phyloP scores from a whole-genome alignment of 345 rosid species.

The Dipteronia dyeriana region DNA sequence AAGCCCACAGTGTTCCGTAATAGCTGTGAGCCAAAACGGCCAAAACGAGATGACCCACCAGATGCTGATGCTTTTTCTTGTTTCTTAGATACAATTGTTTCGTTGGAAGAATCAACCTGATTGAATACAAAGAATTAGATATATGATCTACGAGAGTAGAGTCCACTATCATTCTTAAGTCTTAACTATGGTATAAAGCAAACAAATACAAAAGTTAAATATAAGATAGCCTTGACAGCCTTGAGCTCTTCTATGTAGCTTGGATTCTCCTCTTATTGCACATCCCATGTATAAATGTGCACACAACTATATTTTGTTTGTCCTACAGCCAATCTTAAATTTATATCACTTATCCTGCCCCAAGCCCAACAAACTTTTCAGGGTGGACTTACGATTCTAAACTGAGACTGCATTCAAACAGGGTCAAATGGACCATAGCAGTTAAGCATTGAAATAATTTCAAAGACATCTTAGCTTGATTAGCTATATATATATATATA shows the following conservation, averaged over 20 bases:
- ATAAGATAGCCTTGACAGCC: background rate
- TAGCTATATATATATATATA: background rate
- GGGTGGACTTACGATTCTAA: background rate
- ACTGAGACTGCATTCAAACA: background rate
- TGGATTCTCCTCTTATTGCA: background rate
- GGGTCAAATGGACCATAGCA: background rate
- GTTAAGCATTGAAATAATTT: background rate
- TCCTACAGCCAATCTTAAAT: background rate
- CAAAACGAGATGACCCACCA: slow-evolving; percentile 43
- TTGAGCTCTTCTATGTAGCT: background rate
- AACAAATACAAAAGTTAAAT: background rate
- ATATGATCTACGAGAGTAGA: background rate
- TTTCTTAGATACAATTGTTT: slow-evolving; percentile 28
- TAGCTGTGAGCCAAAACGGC: slow-evolving; percentile 53
- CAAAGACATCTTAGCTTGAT: background rate
- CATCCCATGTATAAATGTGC: background rate
- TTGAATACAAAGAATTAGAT: slow-evolving; percentile 12
- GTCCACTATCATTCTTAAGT: background rate
- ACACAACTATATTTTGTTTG: background rate
- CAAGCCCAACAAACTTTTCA: background rate
- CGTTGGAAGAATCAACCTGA: slow-evolving; percentile 40
- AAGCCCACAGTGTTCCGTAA: slow-evolving; percentile 55
- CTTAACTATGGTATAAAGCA: background rate
- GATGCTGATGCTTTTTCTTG: slow-evolving; percentile 39
- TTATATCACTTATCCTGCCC: background rate